Evolutionary conservation across 768 basidiomycete genomes (phyloP), one percentile per base, ranked within the genome.

Genomic region (Albatrellus ellisii): DNA sequence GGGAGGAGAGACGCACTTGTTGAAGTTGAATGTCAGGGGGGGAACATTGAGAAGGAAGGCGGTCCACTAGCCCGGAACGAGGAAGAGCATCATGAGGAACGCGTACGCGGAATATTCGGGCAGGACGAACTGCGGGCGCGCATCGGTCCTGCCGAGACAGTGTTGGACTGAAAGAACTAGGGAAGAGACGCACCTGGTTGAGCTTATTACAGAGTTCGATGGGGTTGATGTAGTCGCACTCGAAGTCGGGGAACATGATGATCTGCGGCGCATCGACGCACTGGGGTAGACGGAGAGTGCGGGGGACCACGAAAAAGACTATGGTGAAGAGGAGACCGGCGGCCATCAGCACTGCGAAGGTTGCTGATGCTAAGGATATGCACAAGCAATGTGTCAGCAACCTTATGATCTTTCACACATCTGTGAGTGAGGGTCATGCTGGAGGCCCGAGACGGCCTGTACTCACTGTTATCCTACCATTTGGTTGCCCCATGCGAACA

Each of bases 201-300:
- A 98, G 79, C 69, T 95, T 97, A 67, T 98, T 97, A 67, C 95
- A 98, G 26, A 98, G 79, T 63, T 99, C 94, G 75, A 99, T 99
- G 39, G 94, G 94, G 64, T 99, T 99, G 71, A 98, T 94, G 67
- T 97, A 98, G 73, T 95, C 91, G 70, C 89, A 95, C 67, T 97
- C 94, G 59, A 98, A 68, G 67, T 98, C 94, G 32, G 91, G 95
- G 71, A 98, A 98, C 94, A 97, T 98, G 70, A 99, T 98, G 56
- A 99, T 97, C 94, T 98, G 53, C 15, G 36, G n/a, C 21, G 18
- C 36, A 32, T n/a, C n/a, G n/a, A n/a, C n/a, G n/a, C n/a, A n/a
- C n/a, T n/a, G n/a, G n/a, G n/a, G 10, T 32, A 14, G 12, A 18
- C 33, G 35, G 14, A 22, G 28, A 21, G 10, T 14, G 46, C n/a